Conservation (phyloP, 2,329 filamentous ascomycete genomes). For the Clarireedia homoeocarpa region DNA sequence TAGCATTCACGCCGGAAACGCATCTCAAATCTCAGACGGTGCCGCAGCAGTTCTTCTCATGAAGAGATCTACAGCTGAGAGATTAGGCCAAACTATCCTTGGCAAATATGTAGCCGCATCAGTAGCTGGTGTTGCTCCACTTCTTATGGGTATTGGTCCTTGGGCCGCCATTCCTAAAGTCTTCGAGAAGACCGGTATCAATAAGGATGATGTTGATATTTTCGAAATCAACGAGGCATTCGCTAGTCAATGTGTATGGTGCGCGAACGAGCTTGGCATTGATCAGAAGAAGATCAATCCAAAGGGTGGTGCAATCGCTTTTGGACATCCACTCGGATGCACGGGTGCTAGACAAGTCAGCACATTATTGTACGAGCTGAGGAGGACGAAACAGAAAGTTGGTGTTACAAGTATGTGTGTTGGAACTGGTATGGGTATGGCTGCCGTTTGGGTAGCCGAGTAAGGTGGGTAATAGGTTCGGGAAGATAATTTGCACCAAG, state of each 20-base stretch:
- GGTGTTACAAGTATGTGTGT: conserved; percentile 95
- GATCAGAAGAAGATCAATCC: conserved; percentile 88
- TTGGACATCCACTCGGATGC: conserved; percentile 90
- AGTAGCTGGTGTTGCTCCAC: conserved; percentile 80
- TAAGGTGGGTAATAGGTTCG: conserved; percentile 35
- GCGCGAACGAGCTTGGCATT: conserved; percentile 77
- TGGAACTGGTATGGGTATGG: conserved; percentile 97
- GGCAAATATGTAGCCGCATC: conserved; percentile 87
- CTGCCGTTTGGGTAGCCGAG: conserved; percentile 91
- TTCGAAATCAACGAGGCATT: conserved; percentile 99
- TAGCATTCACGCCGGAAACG: conserved; percentile 92
- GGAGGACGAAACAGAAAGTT: conserved; percentile 73
- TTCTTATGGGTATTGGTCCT: conserved; percentile 93
- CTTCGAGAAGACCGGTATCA: conserved; percentile 77
- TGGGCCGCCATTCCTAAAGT: conserved; percentile 94
- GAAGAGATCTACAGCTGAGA: conserved; percentile 85
- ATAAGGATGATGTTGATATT: conserved; percentile 87
- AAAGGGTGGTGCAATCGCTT: conserved; percentile 93
- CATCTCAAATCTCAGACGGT: conserved; percentile 90
- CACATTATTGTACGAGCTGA: conserved; percentile 84
- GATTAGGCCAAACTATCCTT: conserved; percentile 78
- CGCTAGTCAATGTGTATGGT: conserved; percentile 90
- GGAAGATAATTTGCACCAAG: background rate
- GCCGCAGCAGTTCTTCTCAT: conserved; percentile 92
- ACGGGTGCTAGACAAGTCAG: conserved; percentile 91